Percentiles rank a stretch among this genome's conserved stretches.
Conservation (phyloP, 1,284 basidiomycete species). For the Irpex rosettiformis region DNA sequence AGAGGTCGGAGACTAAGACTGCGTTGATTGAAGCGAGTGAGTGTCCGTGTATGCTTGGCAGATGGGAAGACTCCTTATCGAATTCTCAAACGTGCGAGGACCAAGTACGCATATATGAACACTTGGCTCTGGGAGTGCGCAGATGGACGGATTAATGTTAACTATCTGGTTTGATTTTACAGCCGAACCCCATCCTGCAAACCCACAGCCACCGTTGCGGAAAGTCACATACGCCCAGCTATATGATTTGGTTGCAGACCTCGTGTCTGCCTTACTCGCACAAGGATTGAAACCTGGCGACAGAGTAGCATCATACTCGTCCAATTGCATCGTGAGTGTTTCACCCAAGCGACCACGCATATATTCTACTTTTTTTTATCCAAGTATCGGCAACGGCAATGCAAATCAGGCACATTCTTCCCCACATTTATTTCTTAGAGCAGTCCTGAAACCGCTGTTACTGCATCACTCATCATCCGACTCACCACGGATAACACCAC, state of each 20-base stretch:
- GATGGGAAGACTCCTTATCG: neutral
- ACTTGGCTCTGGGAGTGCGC: no score
- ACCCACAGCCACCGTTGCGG: constrained; percentile 43
- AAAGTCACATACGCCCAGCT: constrained; percentile 59
- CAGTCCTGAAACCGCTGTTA: neutral
- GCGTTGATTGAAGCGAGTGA: constrained; percentile 76
- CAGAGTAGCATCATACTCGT: constrained; percentile 77
- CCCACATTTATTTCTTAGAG: neutral
- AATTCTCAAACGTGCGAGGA: neutral
- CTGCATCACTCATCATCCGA: neutral
- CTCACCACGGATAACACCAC: neutral
- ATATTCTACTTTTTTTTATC: constrained; percentile 4
- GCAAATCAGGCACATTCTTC: neutral
- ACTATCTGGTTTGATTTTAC: constrained; percentile 9
- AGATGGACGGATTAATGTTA: no score
- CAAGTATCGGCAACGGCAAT: no score
- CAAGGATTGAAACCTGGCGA: constrained; percentile 69
- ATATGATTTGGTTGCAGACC: constrained; percentile 56
- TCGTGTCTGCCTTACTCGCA: constrained; percentile 58
- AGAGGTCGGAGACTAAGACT: constrained; percentile 53
- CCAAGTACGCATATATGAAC: no score
- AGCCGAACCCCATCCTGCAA: constrained; percentile 61
- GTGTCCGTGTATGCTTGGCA: constrained; percentile 23
- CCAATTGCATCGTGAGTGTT: constrained; percentile 68
- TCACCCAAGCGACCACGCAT: neutral